Base-by-base conservation (phyloP, 106 monocot genomes). In the Narthecium ossifragum region DNA sequence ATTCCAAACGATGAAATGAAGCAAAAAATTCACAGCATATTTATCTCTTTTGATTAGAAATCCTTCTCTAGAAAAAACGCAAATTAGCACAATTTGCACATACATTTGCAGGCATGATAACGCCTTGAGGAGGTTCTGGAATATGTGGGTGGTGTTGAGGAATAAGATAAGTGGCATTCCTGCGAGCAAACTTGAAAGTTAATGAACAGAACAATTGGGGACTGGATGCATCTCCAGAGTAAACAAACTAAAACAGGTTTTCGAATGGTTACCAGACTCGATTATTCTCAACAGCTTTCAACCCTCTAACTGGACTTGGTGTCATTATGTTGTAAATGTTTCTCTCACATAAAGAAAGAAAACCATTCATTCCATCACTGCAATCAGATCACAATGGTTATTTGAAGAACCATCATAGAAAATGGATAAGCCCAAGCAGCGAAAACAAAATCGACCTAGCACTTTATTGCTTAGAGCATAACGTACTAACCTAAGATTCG, bases 351-450 rank as follows among this genome's bases (percentile, higher is more conserved):
- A 83, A 71, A 70, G 72, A 78, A 49, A 96, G 73, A 59, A 78
- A 86, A 11, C 94, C 94, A 73, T 90, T 96, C 90, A 90, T 96
- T 73, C 94, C 94, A 60, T 60, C 80, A 64, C 94, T 96, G 58
- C 39, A 73, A 65, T 0, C n/a, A n/a, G n/a, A n/a, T n/a, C n/a
- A n/a, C n/a, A n/a, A n/a, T n/a, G n/a, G n/a, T n/a, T n/a, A n/a
- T n/a, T n/a, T n/a, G n/a, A n/a, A n/a, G n/a, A n/a, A n/a, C n/a
- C n/a, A n/a, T n/a, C n/a, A n/a, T n/a, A n/a, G n/a, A n/a, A n/a
- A n/a, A n/a, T n/a, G n/a, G n/a, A n/a, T n/a, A n/a, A n/a, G n/a
- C n/a, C n/a, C n/a, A 52, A 4, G 13, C 45, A 39, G 17, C 20
- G 54, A n/a, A 49, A 25, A 61, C 65, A 33, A 34, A 58, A 47